Evolutionary conservation across 2,329 filamentous ascomycete genomes (phyloP), one percentile per base, ranked within the genome.

Genomic region (Aspergillus pseudoviridinutans): DNA sequence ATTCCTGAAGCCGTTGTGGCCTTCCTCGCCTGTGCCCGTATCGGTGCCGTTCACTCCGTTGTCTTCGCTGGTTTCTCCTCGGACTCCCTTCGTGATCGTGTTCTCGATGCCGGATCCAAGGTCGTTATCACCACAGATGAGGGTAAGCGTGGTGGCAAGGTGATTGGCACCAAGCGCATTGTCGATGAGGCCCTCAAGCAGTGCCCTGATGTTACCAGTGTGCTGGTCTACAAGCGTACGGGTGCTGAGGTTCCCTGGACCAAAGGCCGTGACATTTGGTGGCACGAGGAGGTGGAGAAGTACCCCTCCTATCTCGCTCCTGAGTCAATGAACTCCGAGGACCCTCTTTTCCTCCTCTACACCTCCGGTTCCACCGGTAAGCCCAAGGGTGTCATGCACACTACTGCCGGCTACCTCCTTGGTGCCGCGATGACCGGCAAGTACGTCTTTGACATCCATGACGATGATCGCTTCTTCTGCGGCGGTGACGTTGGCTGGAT

Each of bases 401-500:
- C 92, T 27, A 99, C 93, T 38, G 94, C 82, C 60, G 94, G 94
- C 53, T 99, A 97, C 74, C 84, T 99, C n/a, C 79, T 97, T 7
- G 94, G 94, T 58, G 92, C 92, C 53, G 93, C 94, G 35, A 84
- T 89, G 68, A 99, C 94, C 12, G 93, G 92, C 76, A 99, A 97
- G 79, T 97, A 99, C 75, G 93, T 97, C 61, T 99, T 99, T 73
- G 94, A 99, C 74, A 95, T 99, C 62, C 94, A 99, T 75, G 88
- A 92, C 61, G 87, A 89, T 54, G 94, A 99, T 76, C 86, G 85
- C 62, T 97, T 94, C 84, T 97, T 97, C 84, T 99, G 94, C 68
- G 94, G 92, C 75, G 94, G 94, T 74, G 94, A 99, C 71, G 93
- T 99, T 47, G 94, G 94, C 64, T 99, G 94, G 94, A 97, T 99